A percentile compares a stretch with the other conserved stretches of the same genome.
phyloP scores from a whole-genome alignment of 2,329 filamentous ascomycete genomes.

The Alternaria incomplexa region DNA sequence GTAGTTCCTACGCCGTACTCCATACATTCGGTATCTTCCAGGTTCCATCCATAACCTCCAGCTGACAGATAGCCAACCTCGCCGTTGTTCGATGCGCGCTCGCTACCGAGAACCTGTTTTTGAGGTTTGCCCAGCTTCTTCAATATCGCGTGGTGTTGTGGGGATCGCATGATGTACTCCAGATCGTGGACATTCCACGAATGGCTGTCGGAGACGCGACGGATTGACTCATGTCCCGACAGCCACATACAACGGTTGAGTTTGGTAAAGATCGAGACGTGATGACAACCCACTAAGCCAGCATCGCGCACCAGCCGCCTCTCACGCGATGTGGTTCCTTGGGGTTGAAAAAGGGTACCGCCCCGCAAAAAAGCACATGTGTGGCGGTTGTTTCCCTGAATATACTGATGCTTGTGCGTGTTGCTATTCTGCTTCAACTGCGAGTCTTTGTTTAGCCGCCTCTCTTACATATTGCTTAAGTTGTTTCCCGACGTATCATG shows the following conservation, averaged over 20 bases:
- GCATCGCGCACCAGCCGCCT: slow-evolving; percentile 11
- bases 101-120: slow-evolving; percentile 8
- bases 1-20: neutral
- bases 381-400: slow-evolving; percentile 4
- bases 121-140: neutral
- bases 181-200: slow-evolving; percentile 5
- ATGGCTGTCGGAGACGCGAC: neutral
- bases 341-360: slow-evolving; percentile 2
- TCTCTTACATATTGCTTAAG: slow-evolving; percentile 10
- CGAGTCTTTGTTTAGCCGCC: neutral
- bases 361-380: slow-evolving; percentile 14
- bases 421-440: neutral
- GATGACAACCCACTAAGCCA: slow-evolving; percentile 13
- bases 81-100: neutral
- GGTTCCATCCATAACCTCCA: neutral
- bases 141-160: neutral
- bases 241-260: neutral
- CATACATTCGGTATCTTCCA: neutral
- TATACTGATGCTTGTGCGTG: neutral
- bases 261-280: neutral
- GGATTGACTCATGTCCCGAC: neutral
- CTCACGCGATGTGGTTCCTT: neutral
- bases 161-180: neutral
- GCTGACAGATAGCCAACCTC: neutral
- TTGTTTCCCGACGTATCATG: slow-evolving; percentile 2